phyloP scores from a whole-genome alignment of 352 stramenopile genomes.

The Phytophthora brassicae region DNA sequence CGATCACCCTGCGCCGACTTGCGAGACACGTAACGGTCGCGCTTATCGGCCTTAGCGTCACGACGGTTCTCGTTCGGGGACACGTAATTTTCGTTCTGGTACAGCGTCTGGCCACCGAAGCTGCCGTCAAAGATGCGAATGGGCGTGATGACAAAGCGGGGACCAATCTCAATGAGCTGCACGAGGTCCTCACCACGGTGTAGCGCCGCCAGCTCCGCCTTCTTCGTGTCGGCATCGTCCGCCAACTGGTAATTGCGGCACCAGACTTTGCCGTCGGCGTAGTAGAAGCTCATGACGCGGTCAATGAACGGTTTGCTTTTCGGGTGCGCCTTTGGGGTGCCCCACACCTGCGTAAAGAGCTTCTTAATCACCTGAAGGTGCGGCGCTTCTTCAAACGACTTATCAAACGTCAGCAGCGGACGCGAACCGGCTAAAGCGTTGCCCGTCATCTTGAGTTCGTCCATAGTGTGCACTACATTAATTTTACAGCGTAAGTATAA shows the following conservation, averaged over 20 bases:
- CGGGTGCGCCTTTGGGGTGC: slow-evolving; percentile 97
- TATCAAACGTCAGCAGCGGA: slow-evolving; percentile 97
- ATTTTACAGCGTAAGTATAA: too few species aligned
- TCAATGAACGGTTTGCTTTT: slow-evolving; percentile 99
- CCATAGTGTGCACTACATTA: slow-evolving; percentile 97
- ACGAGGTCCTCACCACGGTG: slow-evolving; percentile 89
- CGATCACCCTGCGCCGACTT: slow-evolving; percentile 87
- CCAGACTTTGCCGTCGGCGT: slow-evolving; percentile 96
- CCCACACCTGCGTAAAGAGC: slow-evolving; percentile 94
- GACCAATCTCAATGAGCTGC: slow-evolving; percentile 99
- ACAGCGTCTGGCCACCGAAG: slow-evolving; percentile 98
- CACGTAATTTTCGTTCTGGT: slow-evolving; percentile 97
- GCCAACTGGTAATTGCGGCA: slow-evolving; percentile 97
- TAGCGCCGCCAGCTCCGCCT: slow-evolving; percentile 82
- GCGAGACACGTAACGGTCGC: slow-evolving; percentile 90
- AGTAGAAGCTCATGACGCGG: slow-evolving; percentile 97
- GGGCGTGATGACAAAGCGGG: slow-evolving; percentile 97
- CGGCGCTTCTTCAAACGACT: slow-evolving; percentile 87
- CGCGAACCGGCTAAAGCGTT: slow-evolving; percentile 98
- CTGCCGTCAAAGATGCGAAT: slow-evolving; percentile 99
- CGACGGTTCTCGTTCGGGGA: slow-evolving; percentile 93
- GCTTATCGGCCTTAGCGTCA: slow-evolving; percentile 92
- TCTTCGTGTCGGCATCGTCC: slow-evolving; percentile 91
- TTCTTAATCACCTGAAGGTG: slow-evolving; percentile 97
- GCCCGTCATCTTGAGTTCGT: slow-evolving; percentile 99